Evolutionary conservation across 306 rosid genomes (phyloP), one percentile per base, ranked within the genome.

Genomic region (Glycine tomentella): DNA sequence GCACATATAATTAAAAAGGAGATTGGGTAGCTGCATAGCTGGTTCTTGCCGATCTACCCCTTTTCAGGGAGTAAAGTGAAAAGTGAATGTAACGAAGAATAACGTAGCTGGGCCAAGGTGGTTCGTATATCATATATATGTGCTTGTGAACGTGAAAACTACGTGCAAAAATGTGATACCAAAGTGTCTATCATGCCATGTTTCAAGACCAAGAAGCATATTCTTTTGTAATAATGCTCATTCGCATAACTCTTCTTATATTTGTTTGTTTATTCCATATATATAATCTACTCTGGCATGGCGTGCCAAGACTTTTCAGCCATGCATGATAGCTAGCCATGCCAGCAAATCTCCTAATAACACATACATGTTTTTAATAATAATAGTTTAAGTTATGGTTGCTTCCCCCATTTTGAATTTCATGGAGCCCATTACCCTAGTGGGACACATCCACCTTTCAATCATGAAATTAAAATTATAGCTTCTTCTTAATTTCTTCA

Each of bases 391-490:
- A 9, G 3, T 9, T 9, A 58, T 25, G 31, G 31, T 25, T 25
- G 31, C 31, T 25, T 25, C 31, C 31, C 31, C 31, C 31, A 25
- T 25, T 25, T 25, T 25, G 31, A 25, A 25, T 25, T 25, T 11
- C 83, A 57, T 81, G 88, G 67, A 61, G 10, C 79, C 80, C 82
- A 80, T 69, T 69, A 48, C 40, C 31, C 34, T 62, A 5, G 83
- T 44, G 74, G 86, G 61, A 51, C 68, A 46, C 67, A 79, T 52
- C 56, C 68, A 7, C 25, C 52, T 51, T 51, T 71, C 76, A 38
- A 50, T 64, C 57, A 62, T 11, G 5, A 69, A 68, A 25, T 13
- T 9, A 6, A 74, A 68, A 42, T 33, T 7, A 49, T 74, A 13
- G 10, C 38, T 46, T 53, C 4, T 15, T 31, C 10, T 75, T n/a